phyloP scores from a whole-genome alignment of 148 eudicot genomes.

The Salicornia ramosissima region DNA sequence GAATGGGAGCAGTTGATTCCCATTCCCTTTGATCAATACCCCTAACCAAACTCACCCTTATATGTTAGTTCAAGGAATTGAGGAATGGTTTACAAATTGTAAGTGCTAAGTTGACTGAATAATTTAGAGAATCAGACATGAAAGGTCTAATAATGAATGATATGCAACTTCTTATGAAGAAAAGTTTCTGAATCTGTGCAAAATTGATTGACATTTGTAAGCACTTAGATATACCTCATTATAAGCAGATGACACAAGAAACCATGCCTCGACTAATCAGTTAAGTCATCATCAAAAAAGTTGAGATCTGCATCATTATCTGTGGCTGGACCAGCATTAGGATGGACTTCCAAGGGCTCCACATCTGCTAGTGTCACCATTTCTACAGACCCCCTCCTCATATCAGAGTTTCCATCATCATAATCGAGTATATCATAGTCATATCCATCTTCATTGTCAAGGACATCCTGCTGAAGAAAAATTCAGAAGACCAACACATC shows the following conservation, averaged over 20 bases:
- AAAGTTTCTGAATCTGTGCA: neutral
- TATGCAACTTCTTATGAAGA: neutral
- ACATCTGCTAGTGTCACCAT: constrained; percentile 57
- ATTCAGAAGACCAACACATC: constrained; percentile 5
- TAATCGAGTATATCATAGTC: constrained; percentile 58
- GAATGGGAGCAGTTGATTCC: no score
- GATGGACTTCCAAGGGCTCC: constrained; percentile 56
- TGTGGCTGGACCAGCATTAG: constrained; percentile 39
- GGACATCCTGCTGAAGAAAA: constrained; percentile 44
- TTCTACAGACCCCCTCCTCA: constrained; percentile 43
- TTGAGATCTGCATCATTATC: constrained; percentile 37
- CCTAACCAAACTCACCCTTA: no score
- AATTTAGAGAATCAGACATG: neutral
- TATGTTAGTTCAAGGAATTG: neutral
- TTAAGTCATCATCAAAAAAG: constrained; percentile 38
- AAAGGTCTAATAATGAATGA: neutral
- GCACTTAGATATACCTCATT: neutral
- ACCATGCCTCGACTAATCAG: constrained; percentile 24
- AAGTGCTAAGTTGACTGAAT: neutral
- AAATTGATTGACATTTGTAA: neutral
- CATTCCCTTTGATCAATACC: no score
- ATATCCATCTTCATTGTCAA: constrained; percentile 56
- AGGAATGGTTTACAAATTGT: neutral
- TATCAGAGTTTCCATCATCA: constrained; percentile 48
- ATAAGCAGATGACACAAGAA: neutral